Conservation (phyloP, 306 rosid species). For the Rubus idaeus region DNA sequence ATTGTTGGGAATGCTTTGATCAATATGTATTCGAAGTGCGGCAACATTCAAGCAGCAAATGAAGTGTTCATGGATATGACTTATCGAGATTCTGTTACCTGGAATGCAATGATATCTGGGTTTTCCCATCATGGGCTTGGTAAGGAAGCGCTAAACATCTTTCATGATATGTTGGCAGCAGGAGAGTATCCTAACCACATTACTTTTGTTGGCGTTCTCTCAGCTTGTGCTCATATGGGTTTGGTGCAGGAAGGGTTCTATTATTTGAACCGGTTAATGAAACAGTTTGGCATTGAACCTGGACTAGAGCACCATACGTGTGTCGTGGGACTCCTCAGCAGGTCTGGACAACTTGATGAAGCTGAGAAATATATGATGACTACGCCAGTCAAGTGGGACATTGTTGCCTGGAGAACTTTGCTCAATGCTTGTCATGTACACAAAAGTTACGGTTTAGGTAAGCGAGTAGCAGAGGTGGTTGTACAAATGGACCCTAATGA, state of each 20-base stretch:
- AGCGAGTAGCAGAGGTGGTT: constrained; percentile 32
- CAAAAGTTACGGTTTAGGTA: constrained; percentile 29
- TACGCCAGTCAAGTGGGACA: constrained; percentile 36
- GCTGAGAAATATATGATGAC: constrained; percentile 35
- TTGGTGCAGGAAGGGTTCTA: constrained; percentile 54
- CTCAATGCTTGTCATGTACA: constrained; percentile 41
- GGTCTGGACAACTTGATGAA: constrained; percentile 39
- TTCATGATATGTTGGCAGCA: constrained; percentile 45
- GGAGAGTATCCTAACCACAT: constrained; percentile 49
- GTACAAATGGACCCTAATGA: constrained; percentile 37
- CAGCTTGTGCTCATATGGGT: constrained; percentile 60
- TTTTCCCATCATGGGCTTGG: constrained; percentile 70
- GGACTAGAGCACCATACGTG: constrained; percentile 43
- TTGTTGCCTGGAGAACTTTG: constrained; percentile 40
- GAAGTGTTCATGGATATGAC: constrained; percentile 40
- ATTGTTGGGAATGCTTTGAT: constrained; percentile 58
- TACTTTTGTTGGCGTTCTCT: constrained; percentile 57
- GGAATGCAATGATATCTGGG: constrained; percentile 71
- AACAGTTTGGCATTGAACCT: constrained; percentile 27
- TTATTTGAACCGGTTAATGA: constrained; percentile 52
- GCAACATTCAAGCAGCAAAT: constrained; percentile 57
- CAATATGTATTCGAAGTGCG: constrained; percentile 70
- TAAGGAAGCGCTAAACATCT: constrained; percentile 55
- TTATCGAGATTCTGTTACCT: constrained; percentile 41
- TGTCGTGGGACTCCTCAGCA: constrained; percentile 40